Evolutionary conservation across 73 alveolate species (phyloP).

Genomic region (Paramecium primaurelia): DNA sequence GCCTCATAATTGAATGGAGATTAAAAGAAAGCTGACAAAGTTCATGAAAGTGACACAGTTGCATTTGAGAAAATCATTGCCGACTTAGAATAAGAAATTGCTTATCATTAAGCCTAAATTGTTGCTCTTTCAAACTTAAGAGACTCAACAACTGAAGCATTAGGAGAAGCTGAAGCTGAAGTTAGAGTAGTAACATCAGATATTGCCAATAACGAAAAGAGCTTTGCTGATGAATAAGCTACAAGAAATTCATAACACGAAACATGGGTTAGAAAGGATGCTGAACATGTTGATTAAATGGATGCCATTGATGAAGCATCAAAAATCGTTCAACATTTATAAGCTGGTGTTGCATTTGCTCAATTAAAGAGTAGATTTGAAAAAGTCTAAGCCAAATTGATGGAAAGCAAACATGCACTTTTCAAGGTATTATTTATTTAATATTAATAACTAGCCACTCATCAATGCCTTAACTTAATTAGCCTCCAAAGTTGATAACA

Average conservation of each 20-base stretch:
- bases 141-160: conserved; percentile 42
- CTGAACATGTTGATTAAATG: conserved; percentile 40
- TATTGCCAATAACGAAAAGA: conserved; percentile 32
- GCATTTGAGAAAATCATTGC: conserved; percentile 16
- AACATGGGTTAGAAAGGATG: conserved; percentile 45
- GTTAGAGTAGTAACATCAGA: conserved; percentile 38
- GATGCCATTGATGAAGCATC: conserved; percentile 48
- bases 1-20: conserved; percentile 46
- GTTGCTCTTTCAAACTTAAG: neutral
- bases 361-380: conserved; percentile 47
- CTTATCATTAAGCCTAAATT: neutral
- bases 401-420: conserved; percentile 22
- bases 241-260: neutral
- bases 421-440: neutral
- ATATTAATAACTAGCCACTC: neutral
- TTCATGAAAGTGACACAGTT: conserved; percentile 22
- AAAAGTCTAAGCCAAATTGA: conserved; percentile 29
- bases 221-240: neutral
- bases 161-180: conserved; percentile 18
- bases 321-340: conserved; percentile 30
- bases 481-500: conserved; percentile 50
- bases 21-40: conserved; percentile 54
- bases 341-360: conserved; percentile 53
- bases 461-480: conserved; percentile 31
- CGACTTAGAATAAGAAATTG: conserved; percentile 25